A percentile compares a stretch with the other conserved stretches of the same genome.
phyloP scores from a whole-genome alignment of 805 yeast species.

The Candida chauliodis region DNA sequence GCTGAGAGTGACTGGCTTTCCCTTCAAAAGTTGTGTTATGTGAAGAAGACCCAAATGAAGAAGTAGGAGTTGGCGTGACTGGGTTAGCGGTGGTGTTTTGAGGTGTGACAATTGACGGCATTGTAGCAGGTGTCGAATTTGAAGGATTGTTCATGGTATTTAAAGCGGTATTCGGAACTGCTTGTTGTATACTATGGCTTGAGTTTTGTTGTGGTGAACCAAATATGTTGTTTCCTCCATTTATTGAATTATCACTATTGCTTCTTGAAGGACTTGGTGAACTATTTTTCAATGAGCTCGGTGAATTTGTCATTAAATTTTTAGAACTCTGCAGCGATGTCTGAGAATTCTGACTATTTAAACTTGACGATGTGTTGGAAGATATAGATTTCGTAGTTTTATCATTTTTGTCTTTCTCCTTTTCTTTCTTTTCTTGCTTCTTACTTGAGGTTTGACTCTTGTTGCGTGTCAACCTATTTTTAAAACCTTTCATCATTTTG shows the following conservation, averaged over 20 bases:
- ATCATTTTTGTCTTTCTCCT: conserved; percentile 25
- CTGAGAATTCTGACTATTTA: conserved; percentile 2
- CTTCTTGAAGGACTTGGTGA: conserved; percentile 35
- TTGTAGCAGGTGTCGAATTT: conserved; percentile 3
- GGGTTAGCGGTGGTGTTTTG: conserved; percentile 6
- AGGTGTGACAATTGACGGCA: conserved; percentile 7
- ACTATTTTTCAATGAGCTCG: conserved; percentile 21
- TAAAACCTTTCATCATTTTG: conserved; percentile 47
- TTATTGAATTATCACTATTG: conserved; percentile 17
- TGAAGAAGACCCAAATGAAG: conserved; percentile 12
- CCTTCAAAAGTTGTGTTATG: conserved; percentile 2
- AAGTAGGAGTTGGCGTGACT: conserved; percentile 20
- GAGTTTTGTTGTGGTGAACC: conserved; percentile 3
- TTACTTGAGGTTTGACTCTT: conserved; percentile 33
- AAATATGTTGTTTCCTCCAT: not conserved
- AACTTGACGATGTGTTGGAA: not conserved
- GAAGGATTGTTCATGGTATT: conserved; percentile 2
- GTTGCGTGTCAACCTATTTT: conserved; percentile 43
- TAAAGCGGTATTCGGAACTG: conserved; percentile 9
- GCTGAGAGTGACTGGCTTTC: conserved; percentile 20
- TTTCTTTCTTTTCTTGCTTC: conserved; percentile 33
- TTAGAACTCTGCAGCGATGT: conserved; percentile 12
- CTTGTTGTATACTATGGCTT: conserved; percentile 8
- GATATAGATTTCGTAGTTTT: conserved; percentile 7
- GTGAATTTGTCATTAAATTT: conserved; percentile 13